These are phyloP conservation scores for Hyphopichia fennica DNA, from an alignment of 1,139 yeast genomes.

Conservation along the genomic window DNA sequence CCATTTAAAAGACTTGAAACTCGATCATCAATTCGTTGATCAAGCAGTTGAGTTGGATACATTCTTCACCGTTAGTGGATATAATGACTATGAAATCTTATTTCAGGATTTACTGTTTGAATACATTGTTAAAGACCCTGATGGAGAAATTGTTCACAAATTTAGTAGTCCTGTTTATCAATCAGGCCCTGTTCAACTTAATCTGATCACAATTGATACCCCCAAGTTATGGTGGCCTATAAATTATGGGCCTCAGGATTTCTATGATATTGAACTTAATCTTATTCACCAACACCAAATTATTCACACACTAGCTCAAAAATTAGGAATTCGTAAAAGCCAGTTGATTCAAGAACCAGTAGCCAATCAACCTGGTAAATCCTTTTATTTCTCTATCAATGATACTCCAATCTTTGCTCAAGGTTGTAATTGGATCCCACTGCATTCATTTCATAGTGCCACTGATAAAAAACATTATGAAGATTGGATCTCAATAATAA, in stretches of 20 bases:
- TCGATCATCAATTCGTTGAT: background rate
- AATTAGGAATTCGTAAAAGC: constrained; percentile 37
- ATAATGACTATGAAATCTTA: constrained; percentile 10
- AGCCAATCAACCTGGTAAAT: constrained; percentile 28
- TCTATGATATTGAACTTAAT: constrained; percentile 24
- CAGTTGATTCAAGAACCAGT: constrained; percentile 38
- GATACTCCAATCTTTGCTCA: constrained; percentile 32
- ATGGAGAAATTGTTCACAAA: background rate
- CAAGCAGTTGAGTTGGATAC: constrained; percentile 15
- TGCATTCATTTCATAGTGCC: constrained; percentile 36
- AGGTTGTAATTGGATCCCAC: constrained; percentile 53
- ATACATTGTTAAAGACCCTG: background rate
- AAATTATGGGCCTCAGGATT: constrained; percentile 35
- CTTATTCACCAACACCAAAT: constrained; percentile 6
- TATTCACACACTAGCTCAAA: constrained; percentile 8
- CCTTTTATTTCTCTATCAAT: constrained; percentile 44
- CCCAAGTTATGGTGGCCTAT: constrained; percentile 45
- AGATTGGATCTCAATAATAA: constrained; percentile 30
- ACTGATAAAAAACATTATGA: constrained; percentile 31
- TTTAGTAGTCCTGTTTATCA: background rate
- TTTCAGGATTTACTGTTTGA: constrained; percentile 13
- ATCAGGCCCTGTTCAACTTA: background rate
- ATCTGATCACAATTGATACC: constrained; percentile 8
- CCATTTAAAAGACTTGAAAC: background rate
- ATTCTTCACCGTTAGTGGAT: constrained; percentile 3